Evolutionary conservation across 208 protist genomes (phyloP).

Genomic region (Trichomonas gallinae): DNA sequence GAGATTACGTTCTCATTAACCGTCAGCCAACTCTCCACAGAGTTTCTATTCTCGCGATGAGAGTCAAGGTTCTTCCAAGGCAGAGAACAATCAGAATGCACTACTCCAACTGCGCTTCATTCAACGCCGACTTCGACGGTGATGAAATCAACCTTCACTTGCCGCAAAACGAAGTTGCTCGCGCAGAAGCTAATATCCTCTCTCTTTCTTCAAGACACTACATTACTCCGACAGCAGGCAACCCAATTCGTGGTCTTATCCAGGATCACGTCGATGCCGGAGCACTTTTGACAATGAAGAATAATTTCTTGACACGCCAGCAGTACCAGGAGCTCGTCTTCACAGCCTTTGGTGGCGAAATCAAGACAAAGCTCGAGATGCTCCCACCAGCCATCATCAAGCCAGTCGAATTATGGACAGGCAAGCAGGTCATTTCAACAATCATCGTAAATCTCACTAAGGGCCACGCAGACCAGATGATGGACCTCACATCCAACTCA

Average conservation of each 20-base stretch:
- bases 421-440: constrained; percentile 86
- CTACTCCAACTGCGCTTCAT: constrained; percentile 98
- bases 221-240: constrained; percentile 58
- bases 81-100: constrained; percentile 70
- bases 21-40: constrained; percentile 99
- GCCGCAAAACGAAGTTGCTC: constrained; percentile 65
- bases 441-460: constrained; percentile 35
- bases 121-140: constrained; percentile 99
- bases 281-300: constrained; percentile 66
- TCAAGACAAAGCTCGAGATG: constrained; percentile 49
- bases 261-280: constrained; percentile 96
- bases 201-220: constrained; percentile 42
- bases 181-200: constrained; percentile 59
- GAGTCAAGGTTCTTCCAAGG: constrained; percentile 36
- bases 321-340: constrained; percentile 78
- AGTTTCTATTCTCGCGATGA: constrained; percentile 91
- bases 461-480: not conserved
- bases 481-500: not conserved
- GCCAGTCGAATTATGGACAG: constrained; percentile 75
- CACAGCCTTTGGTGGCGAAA: constrained; percentile 46
- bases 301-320: constrained; percentile 77
- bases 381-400: constrained; percentile 74
- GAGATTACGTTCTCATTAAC: constrained; percentile 95
- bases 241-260: constrained; percentile 96
- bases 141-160: constrained; percentile 99